These are phyloP conservation scores for Tuber microsphaerosporum DNA, from an alignment of 495 filamentous ascomycete genomes.

Conservation along the genomic window DNA sequence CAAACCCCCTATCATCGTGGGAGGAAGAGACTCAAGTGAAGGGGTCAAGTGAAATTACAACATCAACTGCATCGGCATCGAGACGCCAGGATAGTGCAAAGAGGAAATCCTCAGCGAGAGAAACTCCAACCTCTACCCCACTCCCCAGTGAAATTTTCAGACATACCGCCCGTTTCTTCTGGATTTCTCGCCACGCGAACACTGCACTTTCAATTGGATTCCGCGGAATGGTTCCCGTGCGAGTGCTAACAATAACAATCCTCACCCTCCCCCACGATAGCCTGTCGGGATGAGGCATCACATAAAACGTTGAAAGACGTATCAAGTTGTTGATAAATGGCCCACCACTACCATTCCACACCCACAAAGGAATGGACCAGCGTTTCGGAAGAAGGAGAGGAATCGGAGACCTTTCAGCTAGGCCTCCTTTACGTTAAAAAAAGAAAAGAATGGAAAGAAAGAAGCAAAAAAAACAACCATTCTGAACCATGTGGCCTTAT, in stretches of 20 bases:
- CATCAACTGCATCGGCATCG: background rate
- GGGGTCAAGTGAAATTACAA: background rate
- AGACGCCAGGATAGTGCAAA: background rate
- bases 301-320: conserved; percentile 2
- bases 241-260: background rate
- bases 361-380: background rate
- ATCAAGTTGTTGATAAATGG: background rate
- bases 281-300: background rate
- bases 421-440: background rate
- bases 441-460: background rate
- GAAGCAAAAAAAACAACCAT: background rate
- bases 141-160: background rate
- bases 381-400: background rate
- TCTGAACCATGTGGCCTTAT: background rate
- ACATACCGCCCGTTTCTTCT: background rate
- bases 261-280: background rate
- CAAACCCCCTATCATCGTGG: background rate
- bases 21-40: background rate
- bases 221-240: background rate
- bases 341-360: background rate
- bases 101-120: conserved; percentile 5
- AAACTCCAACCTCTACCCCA: background rate
- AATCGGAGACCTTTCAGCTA: background rate
- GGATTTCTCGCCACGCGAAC: background rate
- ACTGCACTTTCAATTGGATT: background rate